Conservation (phyloP, 106 monocot species). For the Hemerocallis citrina region DNA sequence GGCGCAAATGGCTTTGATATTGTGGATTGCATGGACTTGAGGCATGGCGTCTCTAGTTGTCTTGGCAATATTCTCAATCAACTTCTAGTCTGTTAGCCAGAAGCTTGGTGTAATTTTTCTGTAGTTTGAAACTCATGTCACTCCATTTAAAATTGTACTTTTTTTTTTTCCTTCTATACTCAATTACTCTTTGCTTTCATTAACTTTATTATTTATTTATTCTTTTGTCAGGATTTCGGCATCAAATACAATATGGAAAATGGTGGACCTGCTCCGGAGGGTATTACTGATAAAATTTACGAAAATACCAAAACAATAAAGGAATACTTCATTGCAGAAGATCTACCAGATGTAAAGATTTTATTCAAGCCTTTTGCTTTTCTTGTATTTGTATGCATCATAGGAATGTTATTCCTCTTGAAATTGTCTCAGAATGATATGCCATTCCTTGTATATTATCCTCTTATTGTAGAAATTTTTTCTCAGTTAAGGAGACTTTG, state of each 20-base stretch:
- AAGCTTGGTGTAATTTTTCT: neutral
- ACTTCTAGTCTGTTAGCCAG: neutral
- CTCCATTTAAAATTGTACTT: neutral
- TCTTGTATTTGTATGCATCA: neutral
- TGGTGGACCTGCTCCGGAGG: conserved; percentile 88
- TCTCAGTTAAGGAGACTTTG: too few species aligned
- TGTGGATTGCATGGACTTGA: neutral
- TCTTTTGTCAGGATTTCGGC: conserved; percentile 71
- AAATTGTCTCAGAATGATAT: too few species aligned
- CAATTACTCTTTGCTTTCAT: neutral
- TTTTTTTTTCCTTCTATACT: neutral
- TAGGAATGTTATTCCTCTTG: neutral
- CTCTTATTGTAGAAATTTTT: too few species aligned
- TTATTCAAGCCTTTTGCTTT: neutral
- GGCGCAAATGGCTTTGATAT: neutral
- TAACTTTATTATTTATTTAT: neutral
- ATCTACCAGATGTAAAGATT: conserved; percentile 69
- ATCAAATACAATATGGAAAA: conserved; percentile 99
- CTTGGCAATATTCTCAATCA: neutral
- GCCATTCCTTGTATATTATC: too few species aligned
- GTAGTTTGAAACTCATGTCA: neutral
- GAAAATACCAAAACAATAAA: conserved; percentile 71
- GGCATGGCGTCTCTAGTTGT: neutral
- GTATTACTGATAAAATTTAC: conserved; percentile 85
- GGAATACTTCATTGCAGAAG: conserved; percentile 82